phyloP scores from a whole-genome alignment of 2,329 filamentous ascomycete species.

The Blastomyces silverae region DNA sequence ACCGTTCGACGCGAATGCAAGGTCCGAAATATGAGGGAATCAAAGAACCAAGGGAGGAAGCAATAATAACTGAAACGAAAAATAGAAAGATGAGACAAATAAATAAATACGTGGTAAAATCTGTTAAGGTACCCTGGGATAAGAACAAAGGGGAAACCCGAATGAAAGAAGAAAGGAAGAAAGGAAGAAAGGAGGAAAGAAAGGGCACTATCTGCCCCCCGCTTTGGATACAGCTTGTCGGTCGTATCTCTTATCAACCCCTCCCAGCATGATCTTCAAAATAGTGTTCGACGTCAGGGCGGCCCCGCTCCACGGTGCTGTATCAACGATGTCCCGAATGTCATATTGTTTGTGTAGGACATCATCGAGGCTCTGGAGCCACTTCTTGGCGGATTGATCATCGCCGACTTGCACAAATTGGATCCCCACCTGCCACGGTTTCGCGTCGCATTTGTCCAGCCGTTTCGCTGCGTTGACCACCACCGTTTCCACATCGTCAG shows the following conservation, averaged over 20 bases:
- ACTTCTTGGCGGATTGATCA: slow-evolving; percentile 57
- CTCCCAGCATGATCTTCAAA: slow-evolving; percentile 74
- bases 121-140: background rate
- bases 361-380: slow-evolving; percentile 70
- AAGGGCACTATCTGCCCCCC: slow-evolving; percentile 12
- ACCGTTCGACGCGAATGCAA: background rate
- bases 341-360: slow-evolving; percentile 52
- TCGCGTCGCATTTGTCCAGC: slow-evolving; percentile 58
- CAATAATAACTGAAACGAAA: background rate
- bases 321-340: slow-evolving; percentile 86
- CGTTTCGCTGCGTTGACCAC: slow-evolving; percentile 62
- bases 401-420: slow-evolving; percentile 94
- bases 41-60: too few species aligned
- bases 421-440: slow-evolving; percentile 76
- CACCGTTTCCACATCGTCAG: slow-evolving; percentile 67
- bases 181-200: too few species aligned
- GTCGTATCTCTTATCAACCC: slow-evolving; percentile 63
- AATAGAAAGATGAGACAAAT: slow-evolving; percentile 13
- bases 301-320: slow-evolving; percentile 61
- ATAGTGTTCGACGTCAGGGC: slow-evolving; percentile 63
- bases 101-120: background rate
- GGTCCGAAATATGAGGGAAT: background rate
- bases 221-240: slow-evolving; percentile 26
- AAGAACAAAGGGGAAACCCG: background rate
- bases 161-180: too few species aligned